A percentile compares a stretch with the other conserved stretches of the same genome.
Evolutionary conservation across 768 basidiomycete species (phyloP).

Genomic region (Panaeolus cyanescens): DNA sequence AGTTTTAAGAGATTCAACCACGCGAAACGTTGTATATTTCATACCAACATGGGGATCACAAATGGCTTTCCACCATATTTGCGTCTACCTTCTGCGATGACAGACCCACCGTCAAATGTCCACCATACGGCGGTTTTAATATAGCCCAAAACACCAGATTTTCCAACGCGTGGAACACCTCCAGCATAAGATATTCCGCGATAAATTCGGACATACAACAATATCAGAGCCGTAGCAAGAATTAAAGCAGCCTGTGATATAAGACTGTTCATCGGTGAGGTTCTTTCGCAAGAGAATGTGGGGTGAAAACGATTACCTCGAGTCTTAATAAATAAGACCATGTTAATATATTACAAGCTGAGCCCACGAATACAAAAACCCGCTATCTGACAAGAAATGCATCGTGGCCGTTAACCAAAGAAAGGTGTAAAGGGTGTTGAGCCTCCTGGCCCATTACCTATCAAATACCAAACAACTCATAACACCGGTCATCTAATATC

Average conservation of each 20-base stretch:
- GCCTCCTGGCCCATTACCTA: background rate
- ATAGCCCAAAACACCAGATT: constrained; percentile 34
- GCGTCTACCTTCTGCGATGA: constrained; percentile 30
- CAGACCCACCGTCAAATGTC: constrained; percentile 28
- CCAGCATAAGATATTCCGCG: constrained; percentile 29
- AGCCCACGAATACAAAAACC: too few species aligned
- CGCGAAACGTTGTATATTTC: background rate
- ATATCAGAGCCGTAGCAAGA: constrained; percentile 14
- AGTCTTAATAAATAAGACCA: too few species aligned
- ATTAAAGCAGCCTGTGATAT: constrained; percentile 20
- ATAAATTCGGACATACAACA: constrained; percentile 26
- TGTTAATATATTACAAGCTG: too few species aligned
- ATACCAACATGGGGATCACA: constrained; percentile 36
- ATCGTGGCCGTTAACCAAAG: background rate
- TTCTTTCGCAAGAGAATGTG: background rate
- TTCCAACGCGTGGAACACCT: constrained; percentile 33
- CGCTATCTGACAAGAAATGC: background rate
- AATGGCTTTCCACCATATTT: constrained; percentile 31
- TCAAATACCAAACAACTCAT: background rate
- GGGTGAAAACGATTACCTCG: too few species aligned
- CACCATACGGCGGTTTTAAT: constrained; percentile 34
- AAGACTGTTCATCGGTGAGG: constrained; percentile 11
- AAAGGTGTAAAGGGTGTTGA: background rate
- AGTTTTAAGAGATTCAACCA: background rate
- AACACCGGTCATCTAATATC: background rate